Conservation (phyloP, 2,329 filamentous ascomycete species). For the Mollisiaceae sp. region DNA sequence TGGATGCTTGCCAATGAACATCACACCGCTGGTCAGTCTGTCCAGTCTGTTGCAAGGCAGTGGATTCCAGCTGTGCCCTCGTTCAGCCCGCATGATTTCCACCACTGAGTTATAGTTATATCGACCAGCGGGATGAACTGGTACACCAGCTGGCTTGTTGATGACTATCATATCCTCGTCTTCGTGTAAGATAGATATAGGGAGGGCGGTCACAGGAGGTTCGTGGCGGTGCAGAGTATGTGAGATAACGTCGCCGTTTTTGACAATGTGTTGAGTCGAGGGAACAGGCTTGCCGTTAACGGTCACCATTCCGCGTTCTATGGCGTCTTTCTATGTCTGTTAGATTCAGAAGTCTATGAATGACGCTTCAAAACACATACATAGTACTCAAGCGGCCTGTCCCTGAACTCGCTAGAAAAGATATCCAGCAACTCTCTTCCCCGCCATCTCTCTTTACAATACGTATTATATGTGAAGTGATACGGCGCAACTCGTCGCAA, state of each 20-base stretch:
- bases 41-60: constrained; percentile 91
- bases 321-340: constrained; percentile 66
- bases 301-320: constrained; percentile 77
- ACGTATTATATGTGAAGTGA: constrained; percentile 93
- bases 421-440: constrained; percentile 82
- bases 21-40: constrained; percentile 90
- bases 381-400: constrained; percentile 87
- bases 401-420: constrained; percentile 90
- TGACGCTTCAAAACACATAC: constrained; percentile 48
- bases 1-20: constrained; percentile 93
- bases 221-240: constrained; percentile 96
- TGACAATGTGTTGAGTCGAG: constrained; percentile 70
- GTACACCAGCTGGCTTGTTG: constrained; percentile 93
- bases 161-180: constrained; percentile 94
- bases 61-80: constrained; percentile 59
- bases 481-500: constrained; percentile 86
- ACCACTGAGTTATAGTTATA: constrained; percentile 96
- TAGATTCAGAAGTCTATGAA: constrained; percentile 26
- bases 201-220: constrained; percentile 83
- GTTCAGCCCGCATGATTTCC: constrained; percentile 87
- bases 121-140: constrained; percentile 91
- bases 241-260: constrained; percentile 89
- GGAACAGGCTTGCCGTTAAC: constrained; percentile 77
- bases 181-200: constrained; percentile 85
- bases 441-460: constrained; percentile 92